Conservation (phyloP, 2,329 filamentous ascomycete genomes). For the Ophiostoma himal-ulmi region DNA sequence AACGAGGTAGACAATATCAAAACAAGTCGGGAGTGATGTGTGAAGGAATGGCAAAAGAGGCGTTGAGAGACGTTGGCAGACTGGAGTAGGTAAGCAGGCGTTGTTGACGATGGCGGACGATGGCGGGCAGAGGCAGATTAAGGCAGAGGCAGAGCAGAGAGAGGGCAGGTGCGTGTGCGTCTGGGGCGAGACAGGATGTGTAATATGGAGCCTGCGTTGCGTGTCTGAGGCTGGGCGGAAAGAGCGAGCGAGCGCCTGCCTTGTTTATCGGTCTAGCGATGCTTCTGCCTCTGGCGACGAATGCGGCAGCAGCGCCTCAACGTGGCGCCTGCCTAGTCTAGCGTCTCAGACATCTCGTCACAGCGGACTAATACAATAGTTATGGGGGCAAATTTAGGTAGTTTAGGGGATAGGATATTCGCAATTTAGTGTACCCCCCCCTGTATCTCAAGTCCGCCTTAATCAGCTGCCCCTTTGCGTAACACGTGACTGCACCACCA, state of each 20-base stretch:
- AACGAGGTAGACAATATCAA: not conserved
- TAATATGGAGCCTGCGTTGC: constrained; percentile 6
- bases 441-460: not conserved
- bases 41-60: not conserved
- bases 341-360: not conserved
- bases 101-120: constrained; percentile 7
- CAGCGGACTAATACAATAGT: not conserved
- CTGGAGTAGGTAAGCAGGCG: constrained; percentile 9
- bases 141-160: not conserved
- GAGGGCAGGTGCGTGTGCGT: constrained; percentile 3
- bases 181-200: constrained; percentile 2
- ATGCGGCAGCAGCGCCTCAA: constrained; percentile 5
- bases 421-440: not conserved
- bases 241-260: constrained; percentile 5
- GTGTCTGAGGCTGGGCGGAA: constrained; percentile 7
- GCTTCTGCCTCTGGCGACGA: constrained; percentile 6
- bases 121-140: not conserved
- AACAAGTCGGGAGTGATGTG: not conserved
- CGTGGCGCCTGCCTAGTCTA: not conserved
- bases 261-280: constrained; percentile 5
- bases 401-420: not conserved
- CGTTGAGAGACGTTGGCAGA: not conserved
- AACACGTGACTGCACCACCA: not conserved
- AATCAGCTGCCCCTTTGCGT: not conserved
- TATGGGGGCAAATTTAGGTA: not conserved